Conservation (phyloP, 768 basidiomycete genomes). For the Gyrodon lividus region DNA sequence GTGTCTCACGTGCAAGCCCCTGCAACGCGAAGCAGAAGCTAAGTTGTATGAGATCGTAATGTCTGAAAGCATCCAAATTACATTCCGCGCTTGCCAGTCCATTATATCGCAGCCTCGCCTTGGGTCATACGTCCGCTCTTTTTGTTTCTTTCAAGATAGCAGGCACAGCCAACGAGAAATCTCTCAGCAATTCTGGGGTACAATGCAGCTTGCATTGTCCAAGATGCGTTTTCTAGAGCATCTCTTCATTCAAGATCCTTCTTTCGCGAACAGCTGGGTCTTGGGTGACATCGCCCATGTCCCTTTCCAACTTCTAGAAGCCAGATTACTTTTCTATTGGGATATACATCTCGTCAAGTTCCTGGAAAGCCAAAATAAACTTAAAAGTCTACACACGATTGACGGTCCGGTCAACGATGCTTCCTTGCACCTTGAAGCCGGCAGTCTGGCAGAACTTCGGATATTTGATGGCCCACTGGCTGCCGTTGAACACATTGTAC, state of each 20-base stretch:
- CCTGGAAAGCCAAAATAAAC: constrained; percentile 43
- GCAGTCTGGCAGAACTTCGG: constrained; percentile 41
- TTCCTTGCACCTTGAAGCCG: constrained; percentile 24
- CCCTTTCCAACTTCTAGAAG: constrained; percentile 49
- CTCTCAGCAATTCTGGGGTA: constrained; percentile 42
- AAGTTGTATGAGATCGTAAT: constrained; percentile 44
- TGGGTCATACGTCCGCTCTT: constrained; percentile 42
- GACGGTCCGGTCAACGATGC: constrained; percentile 26
- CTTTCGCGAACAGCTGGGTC: constrained; percentile 43
- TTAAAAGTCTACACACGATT: constrained; percentile 38
- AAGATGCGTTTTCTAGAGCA: constrained; percentile 44
- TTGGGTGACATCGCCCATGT: constrained; percentile 38
- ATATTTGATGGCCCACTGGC: constrained; percentile 46
- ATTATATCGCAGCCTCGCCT: constrained; percentile 36
- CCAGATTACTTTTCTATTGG: constrained; percentile 50
- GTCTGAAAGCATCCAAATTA: constrained; percentile 36
- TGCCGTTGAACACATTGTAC: constrained; percentile 40
- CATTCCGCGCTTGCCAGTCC: constrained; percentile 39
- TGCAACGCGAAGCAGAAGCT: constrained; percentile 49
- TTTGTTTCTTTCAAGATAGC: constrained; percentile 40
- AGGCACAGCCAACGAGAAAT: constrained; percentile 25
- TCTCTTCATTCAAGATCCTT: constrained; percentile 42
- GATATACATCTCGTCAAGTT: constrained; percentile 46
- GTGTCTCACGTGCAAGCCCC: constrained; percentile 43
- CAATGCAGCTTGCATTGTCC: constrained; percentile 42